Evolutionary conservation across 2,329 filamentous ascomycete species (phyloP), one percentile per base, ranked within the genome.

Genomic region (Neurospora crassa): DNA sequence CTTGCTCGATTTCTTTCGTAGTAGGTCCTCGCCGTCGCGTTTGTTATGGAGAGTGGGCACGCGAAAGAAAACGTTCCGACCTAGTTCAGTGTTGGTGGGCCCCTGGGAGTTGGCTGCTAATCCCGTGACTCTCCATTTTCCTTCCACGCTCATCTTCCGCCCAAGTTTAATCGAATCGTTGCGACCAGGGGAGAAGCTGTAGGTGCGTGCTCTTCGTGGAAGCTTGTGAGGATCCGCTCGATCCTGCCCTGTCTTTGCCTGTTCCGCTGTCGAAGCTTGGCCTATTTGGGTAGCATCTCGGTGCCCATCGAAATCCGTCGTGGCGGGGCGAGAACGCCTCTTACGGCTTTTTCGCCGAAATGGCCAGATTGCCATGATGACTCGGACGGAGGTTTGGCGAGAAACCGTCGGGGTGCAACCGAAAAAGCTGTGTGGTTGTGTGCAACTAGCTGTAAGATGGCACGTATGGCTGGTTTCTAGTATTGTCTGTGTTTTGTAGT

Each of bases 301-400:
- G 11, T 72, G 74, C 5, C 79, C 82, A 79, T 89, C 84, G 77
- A 84, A 81, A 77, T 86, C 86, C 72, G 85, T 82, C 75, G 87
- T 81, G 76, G 85, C 86, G 76, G 88, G 80, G 74, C 83, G 82
- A 74, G 84, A 80, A 78, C 85, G 84, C 81, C 84, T 88, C 81
- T 90, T 90, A 81, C 89, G 90, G 82, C 87, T 90, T 82, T 87
- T 90, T 78, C 91, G 89, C 81, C 90, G 86, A 81, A 96, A 97
- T 73, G 90, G 92, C 93, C 93, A 96, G 81, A 94, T 84, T 79
- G 90, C 89, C 92, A 95, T 95, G 34, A 67, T 74, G 70, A 24
- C 45, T 41, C 20, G 40, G n/a, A 29, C 16, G 20, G 45, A 29
- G 40, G 3, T 59, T 59, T 43, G 68, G 69, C 47, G 37, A 34